phyloP scores from a whole-genome alignment of 1,139 yeast genomes.

The Magnusiomyces sp. region DNA sequence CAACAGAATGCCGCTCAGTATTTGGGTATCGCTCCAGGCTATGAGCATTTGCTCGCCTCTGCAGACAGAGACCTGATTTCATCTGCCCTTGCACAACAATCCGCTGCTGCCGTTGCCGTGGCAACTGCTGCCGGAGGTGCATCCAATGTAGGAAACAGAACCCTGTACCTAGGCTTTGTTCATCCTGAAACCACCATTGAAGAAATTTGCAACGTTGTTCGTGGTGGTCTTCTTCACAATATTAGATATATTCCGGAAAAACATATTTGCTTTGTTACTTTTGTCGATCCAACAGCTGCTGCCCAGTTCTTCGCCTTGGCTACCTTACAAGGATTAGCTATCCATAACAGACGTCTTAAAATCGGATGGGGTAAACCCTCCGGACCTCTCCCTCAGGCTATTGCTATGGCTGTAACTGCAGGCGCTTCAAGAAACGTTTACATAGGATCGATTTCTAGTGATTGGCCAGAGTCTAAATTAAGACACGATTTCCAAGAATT shows the following conservation, averaged over 20 bases:
- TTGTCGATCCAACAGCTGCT: conserved; percentile 85
- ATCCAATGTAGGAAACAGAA: conserved; percentile 84
- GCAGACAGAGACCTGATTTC: conserved; percentile 60
- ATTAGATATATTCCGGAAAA: conserved; percentile 58
- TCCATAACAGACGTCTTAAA: conserved; percentile 72
- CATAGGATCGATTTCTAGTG: conserved; percentile 58
- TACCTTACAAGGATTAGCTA: conserved; percentile 69
- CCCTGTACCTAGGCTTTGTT: conserved; percentile 81
- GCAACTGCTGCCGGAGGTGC: conserved; percentile 74
- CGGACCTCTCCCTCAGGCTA: conserved; percentile 76
- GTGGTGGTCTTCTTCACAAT: conserved; percentile 80
- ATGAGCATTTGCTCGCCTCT: conserved; percentile 73
- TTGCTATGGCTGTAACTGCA: conserved; percentile 78
- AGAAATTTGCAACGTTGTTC: conserved; percentile 86
- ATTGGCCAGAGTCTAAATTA: conserved; percentile 51
- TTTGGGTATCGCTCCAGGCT: conserved; percentile 70
- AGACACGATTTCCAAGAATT: conserved; percentile 68
- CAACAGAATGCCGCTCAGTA: conserved; percentile 97
- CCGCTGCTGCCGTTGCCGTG: conserved; percentile 66
- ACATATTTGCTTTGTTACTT: conserved; percentile 87
- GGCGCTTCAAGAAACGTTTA: conserved; percentile 92
- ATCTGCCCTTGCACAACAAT: conserved; percentile 49
- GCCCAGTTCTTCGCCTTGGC: conserved; percentile 73
- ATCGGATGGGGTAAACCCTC: conserved; percentile 97
- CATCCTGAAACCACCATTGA: conserved; percentile 81